These are phyloP conservation scores for Tricholoma saponaceum DNA, from an alignment of 768 basidiomycete genomes.

Conservation along the genomic window DNA sequence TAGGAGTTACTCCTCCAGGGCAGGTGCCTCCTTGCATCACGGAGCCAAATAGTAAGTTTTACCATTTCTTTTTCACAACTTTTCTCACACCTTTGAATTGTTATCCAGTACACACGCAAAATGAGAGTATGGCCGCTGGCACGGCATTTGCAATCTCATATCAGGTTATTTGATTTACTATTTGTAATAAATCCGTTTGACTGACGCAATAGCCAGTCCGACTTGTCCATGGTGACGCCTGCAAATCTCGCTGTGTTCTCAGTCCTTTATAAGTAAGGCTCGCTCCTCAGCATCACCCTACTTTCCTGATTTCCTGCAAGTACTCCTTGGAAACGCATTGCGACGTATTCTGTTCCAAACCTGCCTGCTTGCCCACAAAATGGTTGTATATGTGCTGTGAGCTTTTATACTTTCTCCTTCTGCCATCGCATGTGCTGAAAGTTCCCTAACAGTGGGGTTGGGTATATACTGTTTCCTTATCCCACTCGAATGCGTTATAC, in stretches of 20 bases:
- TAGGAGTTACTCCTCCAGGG: conserved; percentile 20
- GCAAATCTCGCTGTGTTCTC: conserved; percentile 50
- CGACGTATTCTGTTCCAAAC: conserved; percentile 43
- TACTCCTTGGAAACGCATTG: conserved; percentile 47
- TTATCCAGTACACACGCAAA: conserved; percentile 47
- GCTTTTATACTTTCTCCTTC: conserved; percentile 12
- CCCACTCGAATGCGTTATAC: neutral
- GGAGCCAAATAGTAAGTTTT: conserved; percentile 42
- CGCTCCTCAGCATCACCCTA: too few relatives aligned
- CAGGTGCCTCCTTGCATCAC: conserved; percentile 39
- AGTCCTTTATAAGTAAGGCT: conserved; percentile 41
- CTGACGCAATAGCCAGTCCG: conserved; percentile 29
- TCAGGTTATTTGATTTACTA: conserved; percentile 23
- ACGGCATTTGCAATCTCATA: conserved; percentile 56
- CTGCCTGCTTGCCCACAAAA: conserved; percentile 45
- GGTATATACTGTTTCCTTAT: conserved; percentile 25
- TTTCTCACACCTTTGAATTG: neutral
- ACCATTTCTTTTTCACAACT: neutral
- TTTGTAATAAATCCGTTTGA: neutral
- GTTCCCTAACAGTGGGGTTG: conserved; percentile 43
- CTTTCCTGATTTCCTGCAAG: conserved; percentile 18
- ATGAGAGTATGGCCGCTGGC: conserved; percentile 46
- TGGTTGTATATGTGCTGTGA: conserved; percentile 50
- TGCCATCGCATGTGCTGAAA: conserved; percentile 1
- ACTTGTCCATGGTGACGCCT: conserved; percentile 40